Evolutionary conservation across 257 asterid species (phyloP).

Genomic region (Solanum commersonii): DNA sequence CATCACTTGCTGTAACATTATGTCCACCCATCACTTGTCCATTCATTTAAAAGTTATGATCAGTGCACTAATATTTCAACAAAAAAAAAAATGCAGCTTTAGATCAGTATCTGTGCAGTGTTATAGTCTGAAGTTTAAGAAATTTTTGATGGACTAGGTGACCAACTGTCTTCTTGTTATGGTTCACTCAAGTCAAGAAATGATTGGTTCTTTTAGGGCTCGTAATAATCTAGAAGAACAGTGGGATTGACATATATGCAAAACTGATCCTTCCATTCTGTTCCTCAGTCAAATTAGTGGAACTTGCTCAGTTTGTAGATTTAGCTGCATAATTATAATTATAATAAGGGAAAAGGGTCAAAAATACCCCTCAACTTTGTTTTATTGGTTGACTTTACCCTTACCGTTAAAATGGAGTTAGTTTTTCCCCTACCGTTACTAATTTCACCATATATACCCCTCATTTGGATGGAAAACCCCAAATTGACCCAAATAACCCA

Average conservation of each 20-base stretch:
- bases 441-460: no score
- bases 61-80: background rate
- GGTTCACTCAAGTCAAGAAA: background rate
- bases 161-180: background rate
- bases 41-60: background rate
- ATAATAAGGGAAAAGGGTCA: background rate
- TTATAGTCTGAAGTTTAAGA: background rate
- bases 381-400: no score
- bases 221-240: background rate
- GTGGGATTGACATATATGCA: background rate
- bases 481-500: no score
- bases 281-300: background rate
- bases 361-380: no score
- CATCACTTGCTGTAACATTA: background rate
- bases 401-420: no score
- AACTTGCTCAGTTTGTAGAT: background rate
- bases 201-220: background rate
- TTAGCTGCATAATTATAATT: background rate
- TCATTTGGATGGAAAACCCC: no score
- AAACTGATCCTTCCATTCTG: background rate
- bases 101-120: background rate
- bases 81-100: background rate
- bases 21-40: background rate
- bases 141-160: background rate
- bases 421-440: no score